phyloP scores from a whole-genome alignment of 2,329 filamentous ascomycete genomes.

The Elsinoe ampelina region DNA sequence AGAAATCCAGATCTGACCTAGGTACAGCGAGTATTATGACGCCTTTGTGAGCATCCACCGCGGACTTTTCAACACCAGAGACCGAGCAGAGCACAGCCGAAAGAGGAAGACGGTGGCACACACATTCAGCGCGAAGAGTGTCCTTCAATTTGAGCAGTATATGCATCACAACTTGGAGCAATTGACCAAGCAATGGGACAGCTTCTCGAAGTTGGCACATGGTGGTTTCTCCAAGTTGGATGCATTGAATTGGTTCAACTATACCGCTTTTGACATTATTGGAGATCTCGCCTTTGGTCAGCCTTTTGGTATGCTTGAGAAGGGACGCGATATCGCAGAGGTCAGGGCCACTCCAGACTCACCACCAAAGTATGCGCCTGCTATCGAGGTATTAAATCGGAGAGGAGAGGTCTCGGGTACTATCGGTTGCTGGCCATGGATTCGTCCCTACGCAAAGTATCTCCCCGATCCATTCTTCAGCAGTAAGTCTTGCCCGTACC shows the following conservation, averaged over 20 bases:
- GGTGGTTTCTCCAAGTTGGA: conserved; percentile 56
- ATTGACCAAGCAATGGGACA: conserved; percentile 65
- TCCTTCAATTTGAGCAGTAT: conserved; percentile 80
- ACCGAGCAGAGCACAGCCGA: conserved; percentile 70
- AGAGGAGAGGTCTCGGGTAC: conserved; percentile 74
- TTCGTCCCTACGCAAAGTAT: conserved; percentile 74
- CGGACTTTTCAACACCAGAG: conserved; percentile 81
- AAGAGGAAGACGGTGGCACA: conserved; percentile 86
- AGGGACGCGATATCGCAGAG: conserved; percentile 68
- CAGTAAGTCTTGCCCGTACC: conserved; percentile 17
- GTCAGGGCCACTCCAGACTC: conserved; percentile 53
- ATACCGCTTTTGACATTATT: conserved; percentile 52
- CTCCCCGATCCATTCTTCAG: conserved; percentile 75
- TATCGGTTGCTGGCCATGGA: conserved; percentile 60
- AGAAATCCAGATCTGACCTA: background rate
- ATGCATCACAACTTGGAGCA: conserved; percentile 70
- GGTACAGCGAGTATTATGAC: conserved; percentile 69
- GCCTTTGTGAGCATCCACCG: conserved; percentile 80
- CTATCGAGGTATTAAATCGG: conserved; percentile 81
- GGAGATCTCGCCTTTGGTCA: conserved; percentile 60
- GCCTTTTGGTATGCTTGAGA: conserved; percentile 73
- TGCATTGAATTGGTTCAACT: conserved; percentile 73
- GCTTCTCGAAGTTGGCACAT: conserved; percentile 44
- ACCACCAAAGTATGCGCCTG: conserved; percentile 60
- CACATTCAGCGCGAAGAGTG: conserved; percentile 73